Evolutionary conservation across 495 filamentous ascomycete genomes (phyloP).

Genomic region (Immersiella caudata): DNA sequence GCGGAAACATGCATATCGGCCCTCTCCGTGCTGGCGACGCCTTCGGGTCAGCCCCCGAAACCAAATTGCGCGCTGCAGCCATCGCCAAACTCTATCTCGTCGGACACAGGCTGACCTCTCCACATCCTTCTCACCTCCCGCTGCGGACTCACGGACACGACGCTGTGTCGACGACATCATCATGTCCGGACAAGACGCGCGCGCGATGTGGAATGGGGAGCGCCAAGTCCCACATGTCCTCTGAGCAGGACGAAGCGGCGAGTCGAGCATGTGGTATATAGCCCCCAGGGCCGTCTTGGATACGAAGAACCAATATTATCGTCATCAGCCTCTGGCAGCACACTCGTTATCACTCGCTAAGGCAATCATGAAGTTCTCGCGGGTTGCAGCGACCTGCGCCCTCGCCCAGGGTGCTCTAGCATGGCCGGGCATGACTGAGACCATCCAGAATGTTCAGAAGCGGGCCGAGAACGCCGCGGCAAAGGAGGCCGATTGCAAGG

Average conservation of each 20-base stretch:
- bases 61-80: not conserved
- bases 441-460: not conserved
- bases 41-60: not conserved
- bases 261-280: not conserved
- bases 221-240: not conserved
- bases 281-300: not conserved
- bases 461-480: not conserved
- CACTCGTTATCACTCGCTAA: not conserved
- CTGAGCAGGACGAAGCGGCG: not conserved
- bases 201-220: not conserved
- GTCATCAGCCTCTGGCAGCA: not conserved
- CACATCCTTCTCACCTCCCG: not conserved
- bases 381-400: not conserved
- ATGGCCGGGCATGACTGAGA: not conserved
- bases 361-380: not conserved
- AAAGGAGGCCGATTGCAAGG: conserved; percentile 3
- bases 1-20: not conserved
- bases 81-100: not conserved
- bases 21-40: not conserved
- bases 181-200: not conserved
- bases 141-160: not conserved
- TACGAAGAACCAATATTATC: not conserved
- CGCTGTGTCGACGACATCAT: not conserved
- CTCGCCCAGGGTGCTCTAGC: not conserved
- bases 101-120: not conserved